These are phyloP conservation scores for Lodderomyces oxycetoniae DNA, from an alignment of 1,139 yeast genomes.

Conservation along the genomic window DNA sequence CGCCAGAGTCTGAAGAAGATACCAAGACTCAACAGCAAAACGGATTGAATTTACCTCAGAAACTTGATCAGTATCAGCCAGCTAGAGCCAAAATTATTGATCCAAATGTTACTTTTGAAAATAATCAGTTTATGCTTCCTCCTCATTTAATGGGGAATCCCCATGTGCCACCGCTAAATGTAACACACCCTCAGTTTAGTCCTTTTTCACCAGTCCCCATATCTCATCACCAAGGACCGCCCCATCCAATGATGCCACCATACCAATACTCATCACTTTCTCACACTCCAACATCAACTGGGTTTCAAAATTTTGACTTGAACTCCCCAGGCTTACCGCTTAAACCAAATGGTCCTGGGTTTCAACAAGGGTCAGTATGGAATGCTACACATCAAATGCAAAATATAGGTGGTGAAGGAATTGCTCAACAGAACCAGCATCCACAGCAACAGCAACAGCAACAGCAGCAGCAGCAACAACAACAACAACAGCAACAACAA, in stretches of 20 bases:
- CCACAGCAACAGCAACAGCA: constrained; percentile 10
- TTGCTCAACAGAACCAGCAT: constrained; percentile 4
- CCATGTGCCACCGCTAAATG: too few relatives aligned
- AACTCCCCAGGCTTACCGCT: background rate
- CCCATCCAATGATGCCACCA: constrained; percentile 5
- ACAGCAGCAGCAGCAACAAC: constrained; percentile 2
- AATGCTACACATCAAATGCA: constrained; percentile 1
- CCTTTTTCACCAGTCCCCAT: constrained; percentile 10
- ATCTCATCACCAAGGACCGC: background rate
- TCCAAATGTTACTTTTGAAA: background rate
- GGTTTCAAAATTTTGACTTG: constrained; percentile 10
- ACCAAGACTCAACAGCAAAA: constrained; percentile 10
- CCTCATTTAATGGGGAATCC: too few relatives aligned
- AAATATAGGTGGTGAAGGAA: background rate
- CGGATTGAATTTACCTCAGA: constrained; percentile 9
- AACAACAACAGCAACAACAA: constrained; percentile 2
- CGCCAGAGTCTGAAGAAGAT: constrained; percentile 27
- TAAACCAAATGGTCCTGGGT: background rate
- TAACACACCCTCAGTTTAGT: constrained; percentile 4
- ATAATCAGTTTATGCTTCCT: too few relatives aligned
- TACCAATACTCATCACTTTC: constrained; percentile 7
- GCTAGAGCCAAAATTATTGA: background rate
- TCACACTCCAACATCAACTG: constrained; percentile 8
- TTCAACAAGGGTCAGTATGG: constrained; percentile 1
- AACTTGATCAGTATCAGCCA: background rate